These are phyloP conservation scores for Thelonectria blattea DNA, from an alignment of 2,329 filamentous ascomycete species.

Conservation along the genomic window DNA sequence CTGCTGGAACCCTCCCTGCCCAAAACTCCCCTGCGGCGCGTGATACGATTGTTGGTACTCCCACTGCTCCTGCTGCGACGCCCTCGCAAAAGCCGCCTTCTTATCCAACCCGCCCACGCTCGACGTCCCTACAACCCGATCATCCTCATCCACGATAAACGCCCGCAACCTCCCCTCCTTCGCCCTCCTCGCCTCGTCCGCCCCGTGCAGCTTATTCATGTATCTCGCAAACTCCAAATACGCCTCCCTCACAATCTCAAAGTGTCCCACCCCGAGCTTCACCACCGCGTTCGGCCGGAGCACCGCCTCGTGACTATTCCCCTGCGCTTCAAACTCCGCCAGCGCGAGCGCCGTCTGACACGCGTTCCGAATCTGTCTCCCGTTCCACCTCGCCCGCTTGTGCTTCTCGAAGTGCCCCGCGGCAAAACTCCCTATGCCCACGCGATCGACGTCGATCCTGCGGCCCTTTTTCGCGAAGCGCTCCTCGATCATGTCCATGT, in stretches of 20 bases:
- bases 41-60: too few species aligned
- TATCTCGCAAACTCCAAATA: conserved; percentile 34
- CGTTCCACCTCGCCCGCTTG: conserved; percentile 42
- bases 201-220: conserved; percentile 3
- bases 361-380: conserved; percentile 28
- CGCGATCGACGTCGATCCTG: conserved; percentile 15
- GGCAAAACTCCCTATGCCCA: not conserved
- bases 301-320: conserved; percentile 1
- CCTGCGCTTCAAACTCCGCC: conserved; percentile 16
- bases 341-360: conserved; percentile 21
- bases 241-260: conserved; percentile 28
- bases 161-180: conserved; percentile 9
- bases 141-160: too few species aligned
- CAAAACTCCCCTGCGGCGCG: too few species aligned
- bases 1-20: too few species aligned
- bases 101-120: too few species aligned
- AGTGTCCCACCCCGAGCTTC: conserved; percentile 20
- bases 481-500: conserved; percentile 30
- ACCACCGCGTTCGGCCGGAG: conserved; percentile 21
- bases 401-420: not conserved
- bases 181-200: not conserved
- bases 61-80: too few species aligned
- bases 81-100: too few species aligned
- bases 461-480: not conserved
- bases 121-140: too few species aligned